Evolutionary conservation across 2,329 filamentous ascomycete species (phyloP).

Genomic region (Aspergillus luchuensis): DNA sequence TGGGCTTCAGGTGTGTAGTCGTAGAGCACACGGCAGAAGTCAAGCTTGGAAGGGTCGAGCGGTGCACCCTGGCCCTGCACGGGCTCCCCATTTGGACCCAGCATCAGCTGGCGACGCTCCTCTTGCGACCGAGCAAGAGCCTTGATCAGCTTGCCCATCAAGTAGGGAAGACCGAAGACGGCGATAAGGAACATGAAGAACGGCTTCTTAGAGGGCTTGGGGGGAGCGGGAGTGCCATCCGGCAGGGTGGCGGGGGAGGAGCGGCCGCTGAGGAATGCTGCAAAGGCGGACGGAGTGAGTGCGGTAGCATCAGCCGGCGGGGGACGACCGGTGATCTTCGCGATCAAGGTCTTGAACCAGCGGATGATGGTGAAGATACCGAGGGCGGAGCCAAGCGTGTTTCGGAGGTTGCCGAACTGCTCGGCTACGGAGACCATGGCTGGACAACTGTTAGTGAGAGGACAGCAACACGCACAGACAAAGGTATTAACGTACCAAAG

Average conservation of each 20-base stretch:
- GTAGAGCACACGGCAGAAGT: constrained; percentile 93
- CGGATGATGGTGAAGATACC: constrained; percentile 95
- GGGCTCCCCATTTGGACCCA: constrained; percentile 53
- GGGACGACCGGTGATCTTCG: constrained; percentile 89
- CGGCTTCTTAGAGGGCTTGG: constrained; percentile 87
- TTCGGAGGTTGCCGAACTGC: constrained; percentile 89
- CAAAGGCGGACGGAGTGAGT: constrained; percentile 88
- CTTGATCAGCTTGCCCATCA: constrained; percentile 95
- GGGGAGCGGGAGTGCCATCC: constrained; percentile 66
- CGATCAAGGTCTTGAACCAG: constrained; percentile 88
- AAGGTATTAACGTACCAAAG: constrained; percentile 69
- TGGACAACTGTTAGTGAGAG: constrained; percentile 38
- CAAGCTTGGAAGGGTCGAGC: constrained; percentile 85
- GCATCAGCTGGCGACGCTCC: constrained; percentile 60
- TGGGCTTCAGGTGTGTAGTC: constrained; percentile 83
- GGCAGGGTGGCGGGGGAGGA: constrained; percentile 52
- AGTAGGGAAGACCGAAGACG: constrained; percentile 90
- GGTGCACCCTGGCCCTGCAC: constrained; percentile 40
- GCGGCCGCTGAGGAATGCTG: constrained; percentile 76
- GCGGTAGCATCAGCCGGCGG: constrained; percentile 83
- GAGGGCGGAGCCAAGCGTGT: constrained; percentile 88
- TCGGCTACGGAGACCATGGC: constrained; percentile 98
- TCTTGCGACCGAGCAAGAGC: constrained; percentile 81
- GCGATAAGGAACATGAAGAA: constrained; percentile 94
- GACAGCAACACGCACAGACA: background rate